These are phyloP conservation scores for Gracilaria caudata DNA, from an alignment of 23 red algal genomes.

Conservation along the genomic window DNA sequence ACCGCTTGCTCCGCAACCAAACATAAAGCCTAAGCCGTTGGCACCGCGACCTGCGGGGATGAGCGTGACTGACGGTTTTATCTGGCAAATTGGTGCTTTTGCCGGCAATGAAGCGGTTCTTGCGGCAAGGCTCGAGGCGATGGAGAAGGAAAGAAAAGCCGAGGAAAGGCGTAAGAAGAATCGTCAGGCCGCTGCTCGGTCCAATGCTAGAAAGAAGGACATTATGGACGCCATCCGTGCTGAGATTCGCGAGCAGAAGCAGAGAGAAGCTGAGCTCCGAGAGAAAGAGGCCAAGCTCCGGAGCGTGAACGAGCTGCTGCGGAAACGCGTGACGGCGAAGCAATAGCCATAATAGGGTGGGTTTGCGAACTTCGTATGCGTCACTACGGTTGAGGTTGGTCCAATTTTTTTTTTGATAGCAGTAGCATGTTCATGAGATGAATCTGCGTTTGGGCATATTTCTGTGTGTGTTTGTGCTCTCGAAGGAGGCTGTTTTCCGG, in stretches of 20 bases:
- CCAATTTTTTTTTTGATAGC: neutral
- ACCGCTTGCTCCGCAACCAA: conserved; percentile 7
- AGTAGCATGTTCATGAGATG: neutral
- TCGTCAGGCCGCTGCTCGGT: conserved; percentile 50
- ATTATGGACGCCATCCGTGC: conserved; percentile 48
- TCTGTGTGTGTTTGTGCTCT: neutral
- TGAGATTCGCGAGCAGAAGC: conserved; percentile 25
- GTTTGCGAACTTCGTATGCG: neutral
- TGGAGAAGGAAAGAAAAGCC: conserved; percentile 48
- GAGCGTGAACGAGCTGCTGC: conserved; percentile 34
- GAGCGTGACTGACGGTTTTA: conserved; percentile 47
- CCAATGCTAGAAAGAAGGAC: conserved; percentile 59
- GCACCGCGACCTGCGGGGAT: conserved; percentile 62
- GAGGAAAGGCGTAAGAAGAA: conserved; percentile 65
- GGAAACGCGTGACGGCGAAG: neutral
- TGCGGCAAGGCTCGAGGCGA: conserved; percentile 35
- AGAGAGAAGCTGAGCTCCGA: conserved; percentile 21
- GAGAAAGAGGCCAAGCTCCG: neutral
- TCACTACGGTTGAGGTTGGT: neutral
- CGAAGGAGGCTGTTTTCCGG: neutral
- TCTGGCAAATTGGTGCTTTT: conserved; percentile 32
- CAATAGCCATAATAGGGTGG: neutral
- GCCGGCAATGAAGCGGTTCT: conserved; percentile 27
- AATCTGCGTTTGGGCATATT: neutral
- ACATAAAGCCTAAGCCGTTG: neutral